phyloP scores from a whole-genome alignment of 805 yeast genomes.

The Lipomyces yamanashiensis region DNA sequence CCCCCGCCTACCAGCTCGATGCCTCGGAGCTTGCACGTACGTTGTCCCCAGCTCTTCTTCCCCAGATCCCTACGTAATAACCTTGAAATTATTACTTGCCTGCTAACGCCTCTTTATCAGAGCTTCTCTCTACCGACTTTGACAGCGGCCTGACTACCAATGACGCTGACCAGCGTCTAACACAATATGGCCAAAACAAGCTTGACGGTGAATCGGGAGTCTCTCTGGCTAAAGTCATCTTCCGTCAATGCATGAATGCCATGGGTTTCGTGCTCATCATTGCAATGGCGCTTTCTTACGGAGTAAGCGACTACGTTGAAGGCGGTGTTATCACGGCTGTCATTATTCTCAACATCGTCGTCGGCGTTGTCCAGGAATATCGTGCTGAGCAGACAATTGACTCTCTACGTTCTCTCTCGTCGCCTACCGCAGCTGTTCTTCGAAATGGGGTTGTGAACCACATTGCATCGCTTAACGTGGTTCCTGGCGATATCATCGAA shows the following conservation, averaged over 20 bases:
- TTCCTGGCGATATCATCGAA: conserved; percentile 72
- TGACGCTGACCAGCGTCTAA: conserved; percentile 43
- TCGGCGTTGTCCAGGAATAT: conserved; percentile 72
- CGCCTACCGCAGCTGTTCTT: conserved; percentile 71
- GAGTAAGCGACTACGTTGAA: conserved; percentile 76
- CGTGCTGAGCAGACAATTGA: conserved; percentile 83
- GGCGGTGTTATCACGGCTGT: conserved; percentile 81
- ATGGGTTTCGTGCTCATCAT: conserved; percentile 64
- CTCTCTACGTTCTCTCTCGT: conserved; percentile 65
- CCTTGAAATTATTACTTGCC: neutral
- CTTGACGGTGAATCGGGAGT: conserved; percentile 65
- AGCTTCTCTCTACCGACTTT: conserved; percentile 49
- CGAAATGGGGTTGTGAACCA: conserved; percentile 63
- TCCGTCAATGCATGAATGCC: conserved; percentile 75
- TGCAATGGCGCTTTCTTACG: conserved; percentile 60
- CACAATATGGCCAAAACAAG: conserved; percentile 59
- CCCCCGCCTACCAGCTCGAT: conserved; percentile 20
- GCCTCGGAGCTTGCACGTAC: conserved; percentile 20
- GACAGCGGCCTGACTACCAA: conserved; percentile 54
- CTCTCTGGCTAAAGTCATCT: conserved; percentile 58
- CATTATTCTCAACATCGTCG: conserved; percentile 62
- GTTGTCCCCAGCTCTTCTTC: neutral
- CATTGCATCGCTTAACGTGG: conserved; percentile 65
- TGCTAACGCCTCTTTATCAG: conserved; percentile 5
- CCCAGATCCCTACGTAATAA: neutral